phyloP scores from a whole-genome alignment of 2,329 filamentous ascomycete species.

The Fusarium pininemorale region DNA sequence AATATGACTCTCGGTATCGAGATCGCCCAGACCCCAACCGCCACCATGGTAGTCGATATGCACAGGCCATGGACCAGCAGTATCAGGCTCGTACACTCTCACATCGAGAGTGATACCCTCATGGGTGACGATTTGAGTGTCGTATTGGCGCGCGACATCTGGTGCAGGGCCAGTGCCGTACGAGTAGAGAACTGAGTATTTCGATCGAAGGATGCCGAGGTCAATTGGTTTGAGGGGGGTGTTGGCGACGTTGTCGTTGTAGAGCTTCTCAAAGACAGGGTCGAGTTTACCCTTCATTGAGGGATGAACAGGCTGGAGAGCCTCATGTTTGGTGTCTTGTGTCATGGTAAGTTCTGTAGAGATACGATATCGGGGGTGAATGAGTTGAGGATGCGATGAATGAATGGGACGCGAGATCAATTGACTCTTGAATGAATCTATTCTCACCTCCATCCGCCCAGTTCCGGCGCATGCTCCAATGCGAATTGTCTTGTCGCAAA shows the following conservation, averaged over 20 bases:
- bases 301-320: slow-evolving; percentile 59
- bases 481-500: background rate
- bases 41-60: slow-evolving; percentile 61
- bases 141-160: slow-evolving; percentile 52
- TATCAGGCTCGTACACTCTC: slow-evolving; percentile 20
- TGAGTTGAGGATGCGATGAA: too few species aligned
- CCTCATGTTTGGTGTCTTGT: slow-evolving; percentile 48
- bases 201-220: slow-evolving; percentile 48
- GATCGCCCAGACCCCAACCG: slow-evolving; percentile 59
- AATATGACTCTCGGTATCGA: slow-evolving; percentile 59
- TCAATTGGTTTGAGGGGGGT: slow-evolving; percentile 53
- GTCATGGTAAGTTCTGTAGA: background rate
- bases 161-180: slow-evolving; percentile 56
- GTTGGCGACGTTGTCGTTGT: slow-evolving; percentile 56
- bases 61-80: slow-evolving; percentile 55
- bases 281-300: slow-evolving; percentile 57
- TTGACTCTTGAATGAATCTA: slow-evolving; percentile 1
- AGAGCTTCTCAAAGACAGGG: slow-evolving; percentile 57
- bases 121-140: slow-evolving; percentile 35
- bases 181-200: slow-evolving; percentile 56
- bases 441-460: background rate
- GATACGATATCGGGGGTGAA: background rate
- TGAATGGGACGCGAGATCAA: background rate
- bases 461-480: background rate
- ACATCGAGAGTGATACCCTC: background rate